Conservation (phyloP, 1,284 basidiomycete species). For the Rhizoctonia solani region DNA sequence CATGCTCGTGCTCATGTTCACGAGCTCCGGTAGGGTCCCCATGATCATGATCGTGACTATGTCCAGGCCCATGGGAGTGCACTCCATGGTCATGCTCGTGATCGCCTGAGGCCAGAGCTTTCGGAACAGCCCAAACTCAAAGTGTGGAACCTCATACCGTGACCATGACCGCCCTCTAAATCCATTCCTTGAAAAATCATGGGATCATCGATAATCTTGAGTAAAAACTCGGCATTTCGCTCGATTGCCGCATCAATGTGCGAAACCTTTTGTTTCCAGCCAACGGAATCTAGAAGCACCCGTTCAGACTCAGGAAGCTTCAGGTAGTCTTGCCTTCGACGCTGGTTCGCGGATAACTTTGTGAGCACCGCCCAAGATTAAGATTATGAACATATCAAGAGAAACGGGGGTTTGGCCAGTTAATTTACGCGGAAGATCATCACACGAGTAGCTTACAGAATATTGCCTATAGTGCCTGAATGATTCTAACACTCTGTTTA, state of each 20-base stretch:
- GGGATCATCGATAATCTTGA: slow-evolving; percentile 66
- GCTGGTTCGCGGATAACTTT: slow-evolving; percentile 74
- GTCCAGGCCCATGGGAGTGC: background rate
- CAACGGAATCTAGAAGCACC: slow-evolving; percentile 60
- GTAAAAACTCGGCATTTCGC: slow-evolving; percentile 68
- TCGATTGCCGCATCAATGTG: slow-evolving; percentile 70
- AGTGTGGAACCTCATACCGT: background rate
- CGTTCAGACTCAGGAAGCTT: slow-evolving; percentile 64
- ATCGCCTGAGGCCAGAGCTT: background rate
- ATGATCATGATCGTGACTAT: slow-evolving; percentile 40
- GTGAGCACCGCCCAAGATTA: background rate
- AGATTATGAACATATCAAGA: background rate
- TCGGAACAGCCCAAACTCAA: background rate
- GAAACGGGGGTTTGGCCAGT: background rate
- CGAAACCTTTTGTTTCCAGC: slow-evolving; percentile 69
- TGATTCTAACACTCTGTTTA: slow-evolving; percentile 22
- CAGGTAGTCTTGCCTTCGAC: slow-evolving; percentile 71
- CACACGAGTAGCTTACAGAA: background rate
- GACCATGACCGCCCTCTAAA: slow-evolving; percentile 22
- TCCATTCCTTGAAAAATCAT: slow-evolving; percentile 62
- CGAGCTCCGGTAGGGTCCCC: slow-evolving; percentile 1
- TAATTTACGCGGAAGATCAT: background rate
- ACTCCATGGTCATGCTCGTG: slow-evolving; percentile 28
- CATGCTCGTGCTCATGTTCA: slow-evolving; percentile 33
- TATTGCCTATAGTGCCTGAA: slow-evolving; percentile 28